Evolutionary conservation across 2,329 filamentous ascomycete genomes (phyloP).

Genomic region (Aspergillus quadrilineatus): DNA sequence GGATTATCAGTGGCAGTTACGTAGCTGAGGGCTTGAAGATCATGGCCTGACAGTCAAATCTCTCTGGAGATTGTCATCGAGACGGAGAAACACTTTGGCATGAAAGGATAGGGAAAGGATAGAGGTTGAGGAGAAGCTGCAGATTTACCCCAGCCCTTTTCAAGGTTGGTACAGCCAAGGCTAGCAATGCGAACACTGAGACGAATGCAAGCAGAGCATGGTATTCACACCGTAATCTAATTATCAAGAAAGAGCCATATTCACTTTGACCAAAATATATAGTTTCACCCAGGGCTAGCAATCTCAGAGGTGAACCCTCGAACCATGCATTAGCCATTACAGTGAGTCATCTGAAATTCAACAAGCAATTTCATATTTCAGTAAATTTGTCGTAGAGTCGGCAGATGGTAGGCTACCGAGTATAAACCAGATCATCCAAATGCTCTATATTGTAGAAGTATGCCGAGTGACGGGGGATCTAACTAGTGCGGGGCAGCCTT

Average conservation of each 20-base stretch:
- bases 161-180: neutral
- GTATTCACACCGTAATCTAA: too few species aligned
- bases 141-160: neutral
- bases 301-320: too few species aligned
- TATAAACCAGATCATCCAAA: neutral
- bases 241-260: neutral
- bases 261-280: neutral
- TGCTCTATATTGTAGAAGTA: neutral
- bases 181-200: neutral
- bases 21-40: neutral
- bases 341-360: too few species aligned
- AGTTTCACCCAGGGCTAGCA: neutral
- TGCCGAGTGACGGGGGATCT: neutral
- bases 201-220: neutral
- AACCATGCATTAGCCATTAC: too few species aligned
- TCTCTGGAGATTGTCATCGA: neutral
- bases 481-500: conserved; percentile 17
- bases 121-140: neutral
- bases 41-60: neutral
- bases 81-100: neutral
- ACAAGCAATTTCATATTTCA: neutral
- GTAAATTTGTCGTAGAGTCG: too few species aligned
- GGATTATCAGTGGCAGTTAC: neutral
- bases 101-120: neutral
- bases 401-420: too few species aligned